These are phyloP conservation scores for Erysiphe neolycopersici DNA, from an alignment of 2,329 filamentous ascomycete genomes.

Conservation along the genomic window DNA sequence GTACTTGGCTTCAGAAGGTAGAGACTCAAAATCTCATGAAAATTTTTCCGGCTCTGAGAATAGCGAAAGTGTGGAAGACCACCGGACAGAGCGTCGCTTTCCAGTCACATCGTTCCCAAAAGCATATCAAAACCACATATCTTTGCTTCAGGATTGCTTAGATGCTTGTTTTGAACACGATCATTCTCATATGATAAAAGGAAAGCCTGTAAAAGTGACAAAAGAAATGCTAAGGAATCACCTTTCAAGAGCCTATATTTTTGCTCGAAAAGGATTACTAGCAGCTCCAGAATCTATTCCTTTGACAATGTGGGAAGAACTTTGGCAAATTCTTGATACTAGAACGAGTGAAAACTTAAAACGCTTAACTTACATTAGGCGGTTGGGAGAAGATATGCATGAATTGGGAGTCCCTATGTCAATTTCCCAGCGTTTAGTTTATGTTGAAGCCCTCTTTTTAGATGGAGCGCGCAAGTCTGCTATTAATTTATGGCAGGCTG, in stretches of 20 bases:
- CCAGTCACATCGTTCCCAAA: background rate
- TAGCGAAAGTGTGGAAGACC: background rate
- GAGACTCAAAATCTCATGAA: background rate
- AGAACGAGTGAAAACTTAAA: constrained; percentile 22
- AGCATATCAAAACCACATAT: background rate
- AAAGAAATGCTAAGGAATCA: constrained; percentile 1
- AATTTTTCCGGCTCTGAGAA: background rate
- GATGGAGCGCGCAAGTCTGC: constrained; percentile 23
- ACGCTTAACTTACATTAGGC: constrained; percentile 31
- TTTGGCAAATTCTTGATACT: constrained; percentile 33
- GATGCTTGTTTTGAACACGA: background rate
- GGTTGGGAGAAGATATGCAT: constrained; percentile 38
- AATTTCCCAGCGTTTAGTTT: constrained; percentile 32
- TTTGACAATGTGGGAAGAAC: constrained; percentile 28
- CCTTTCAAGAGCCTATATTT: constrained; percentile 1
- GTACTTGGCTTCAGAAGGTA: background rate
- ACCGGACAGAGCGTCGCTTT: background rate
- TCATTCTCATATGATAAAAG: background rate
- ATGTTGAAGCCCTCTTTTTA: constrained; percentile 40
- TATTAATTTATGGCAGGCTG: constrained; percentile 15
- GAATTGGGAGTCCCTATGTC: constrained; percentile 27
- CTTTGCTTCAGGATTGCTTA: background rate
- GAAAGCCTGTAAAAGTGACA: background rate
- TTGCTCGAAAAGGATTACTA: constrained; percentile 5
- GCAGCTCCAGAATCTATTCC: constrained; percentile 22